Percentiles rank a stretch among this genome's conserved stretches.
These are phyloP conservation scores for Closterium sp. DNA, from an alignment of 139 green algal genomes.

Conservation along the genomic window DNA sequence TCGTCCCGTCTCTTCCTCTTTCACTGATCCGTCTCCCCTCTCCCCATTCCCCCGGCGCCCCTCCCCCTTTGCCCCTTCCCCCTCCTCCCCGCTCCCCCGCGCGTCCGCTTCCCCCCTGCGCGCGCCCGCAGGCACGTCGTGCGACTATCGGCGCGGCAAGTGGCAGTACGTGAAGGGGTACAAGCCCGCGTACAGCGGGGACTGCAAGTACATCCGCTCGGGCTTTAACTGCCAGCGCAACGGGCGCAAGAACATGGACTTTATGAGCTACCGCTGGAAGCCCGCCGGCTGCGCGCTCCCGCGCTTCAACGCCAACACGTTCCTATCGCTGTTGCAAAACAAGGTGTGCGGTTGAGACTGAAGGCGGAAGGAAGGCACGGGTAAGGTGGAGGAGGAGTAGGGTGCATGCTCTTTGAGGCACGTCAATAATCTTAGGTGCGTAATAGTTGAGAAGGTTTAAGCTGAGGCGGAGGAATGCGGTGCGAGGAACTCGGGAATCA, in stretches of 20 bases:
- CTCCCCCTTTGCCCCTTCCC: background rate
- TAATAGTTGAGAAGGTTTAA: no score
- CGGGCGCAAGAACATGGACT: background rate
- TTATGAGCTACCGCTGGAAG: background rate
- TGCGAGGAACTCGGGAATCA: no score
- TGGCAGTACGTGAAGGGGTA: background rate
- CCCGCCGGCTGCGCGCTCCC: background rate
- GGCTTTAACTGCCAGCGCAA: slow-evolving; percentile 14
- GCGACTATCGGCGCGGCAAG: background rate
- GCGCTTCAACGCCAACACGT: background rate
- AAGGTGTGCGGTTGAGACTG: background rate
- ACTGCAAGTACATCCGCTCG: slow-evolving; percentile 2
- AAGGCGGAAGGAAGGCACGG: no score
- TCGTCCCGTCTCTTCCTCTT: background rate
- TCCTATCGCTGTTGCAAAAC: background rate
- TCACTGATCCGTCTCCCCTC: background rate
- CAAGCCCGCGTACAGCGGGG: background rate
- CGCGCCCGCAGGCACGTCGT: background rate
- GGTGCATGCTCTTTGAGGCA: no score
- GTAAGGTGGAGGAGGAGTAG: no score
- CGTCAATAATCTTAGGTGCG: no score
- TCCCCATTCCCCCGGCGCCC: no score
- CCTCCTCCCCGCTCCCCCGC: background rate
- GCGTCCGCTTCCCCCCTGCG: no score
- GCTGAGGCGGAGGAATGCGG: no score